Base-by-base conservation (phyloP, 208 protist genomes). In the Vickermania ingenoplastis region DNA sequence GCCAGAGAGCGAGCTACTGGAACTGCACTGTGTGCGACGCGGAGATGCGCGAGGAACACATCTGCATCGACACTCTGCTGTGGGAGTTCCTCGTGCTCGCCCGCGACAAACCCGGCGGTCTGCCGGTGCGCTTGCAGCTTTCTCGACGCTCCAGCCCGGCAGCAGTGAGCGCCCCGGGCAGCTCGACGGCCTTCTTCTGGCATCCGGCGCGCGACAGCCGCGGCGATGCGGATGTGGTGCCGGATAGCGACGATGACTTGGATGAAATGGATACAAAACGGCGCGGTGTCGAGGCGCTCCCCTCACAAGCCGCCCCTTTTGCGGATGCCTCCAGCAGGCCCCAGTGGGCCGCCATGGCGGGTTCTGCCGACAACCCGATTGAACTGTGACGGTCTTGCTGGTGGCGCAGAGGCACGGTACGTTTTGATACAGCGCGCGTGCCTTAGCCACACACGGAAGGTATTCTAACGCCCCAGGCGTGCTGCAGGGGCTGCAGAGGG, bases 1-100 rank as follows among this genome's bases (percentile, higher is more conserved):
- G 81, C 57, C 55, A 81, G 56, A 81, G 77, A 13, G 79, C 75
- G 0, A 86, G 68, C 41, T 93, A 89, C 72, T 93, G 86, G 83
- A 93, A 93, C 69, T 93, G 86, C 59, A 67, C 83, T 2, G 64
- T 93, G 51, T 93, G 86, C 50, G 86, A 93, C 59, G 53, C 60
- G 23, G 72, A 77, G 49, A 71, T 93, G 49, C 65, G 79, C 23
- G 67, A 70, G 28, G 3, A 31, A 2, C 80, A 88, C 53, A 60
- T 90, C 7, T 27, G 57, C 3, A 68, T 93, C 23, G 86, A 93
- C 61, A 89, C 79, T 14, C 59, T 89, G 14, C 69, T 92, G 1
- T 89, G 81, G 70, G 79, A 57, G 75, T 26, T 79, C 71, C 63
- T 45, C 87, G 27, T 41, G 52, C 41, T 53, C 64, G 22, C 58